phyloP scores from a whole-genome alignment of 2,329 filamentous ascomycete species.

The Sporothrix pseudoabietina region DNA sequence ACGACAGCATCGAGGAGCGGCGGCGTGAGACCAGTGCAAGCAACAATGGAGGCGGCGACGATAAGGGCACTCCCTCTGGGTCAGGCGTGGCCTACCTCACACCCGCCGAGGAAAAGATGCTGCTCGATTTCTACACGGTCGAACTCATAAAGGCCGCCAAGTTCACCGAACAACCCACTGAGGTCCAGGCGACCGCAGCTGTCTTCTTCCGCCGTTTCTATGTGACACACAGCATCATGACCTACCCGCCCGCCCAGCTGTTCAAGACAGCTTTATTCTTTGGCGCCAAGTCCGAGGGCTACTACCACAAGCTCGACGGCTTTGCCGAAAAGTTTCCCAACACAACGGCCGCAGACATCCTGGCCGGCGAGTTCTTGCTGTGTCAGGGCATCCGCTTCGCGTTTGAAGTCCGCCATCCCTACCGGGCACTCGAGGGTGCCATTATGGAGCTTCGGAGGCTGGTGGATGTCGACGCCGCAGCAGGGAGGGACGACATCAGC shows the following conservation, averaged over 20 bases:
- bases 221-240: slow-evolving; percentile 93
- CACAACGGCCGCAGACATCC: slow-evolving; percentile 75
- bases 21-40: slow-evolving; percentile 51
- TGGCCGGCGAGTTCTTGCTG: slow-evolving; percentile 89
- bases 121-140: slow-evolving; percentile 75
- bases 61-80: slow-evolving; percentile 36
- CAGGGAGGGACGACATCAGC: slow-evolving; percentile 37
- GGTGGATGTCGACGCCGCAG: slow-evolving; percentile 58
- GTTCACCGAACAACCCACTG: slow-evolving; percentile 55
- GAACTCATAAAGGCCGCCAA: slow-evolving; percentile 60
- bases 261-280: slow-evolving; percentile 91
- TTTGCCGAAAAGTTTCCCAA: slow-evolving; percentile 72
- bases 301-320: slow-evolving; percentile 53
- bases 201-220: slow-evolving; percentile 95
- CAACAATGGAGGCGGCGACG: slow-evolving; percentile 22
- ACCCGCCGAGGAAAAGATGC: slow-evolving; percentile 75
- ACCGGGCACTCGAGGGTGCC: slow-evolving; percentile 81
- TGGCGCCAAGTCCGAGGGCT: slow-evolving; percentile 87
- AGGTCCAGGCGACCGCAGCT: slow-evolving; percentile 72
- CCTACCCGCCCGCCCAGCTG: slow-evolving; percentile 87
- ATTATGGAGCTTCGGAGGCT: slow-evolving; percentile 78
- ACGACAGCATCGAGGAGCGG: slow-evolving; percentile 59
- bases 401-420: slow-evolving; percentile 90
- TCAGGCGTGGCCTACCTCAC: slow-evolving; percentile 62
- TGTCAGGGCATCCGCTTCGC: slow-evolving; percentile 92